Conservation (phyloP, 148 eudicot genomes). For the Drosera capensis region DNA sequence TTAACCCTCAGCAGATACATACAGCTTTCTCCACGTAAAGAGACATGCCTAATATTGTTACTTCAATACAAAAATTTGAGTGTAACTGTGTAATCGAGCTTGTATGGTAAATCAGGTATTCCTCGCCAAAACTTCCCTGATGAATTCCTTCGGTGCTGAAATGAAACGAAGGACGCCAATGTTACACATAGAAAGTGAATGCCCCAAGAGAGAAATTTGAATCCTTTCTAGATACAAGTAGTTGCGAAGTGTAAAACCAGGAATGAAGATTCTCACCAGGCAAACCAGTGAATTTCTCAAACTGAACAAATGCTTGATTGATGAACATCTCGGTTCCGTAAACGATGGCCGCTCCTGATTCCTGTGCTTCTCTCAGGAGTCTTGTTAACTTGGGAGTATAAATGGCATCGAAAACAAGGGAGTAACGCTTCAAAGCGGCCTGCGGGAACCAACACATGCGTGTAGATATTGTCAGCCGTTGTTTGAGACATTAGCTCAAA, state of each 20-base stretch:
- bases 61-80: too few relatives aligned
- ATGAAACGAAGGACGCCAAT: background rate
- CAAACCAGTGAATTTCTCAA: slow-evolving; percentile 12
- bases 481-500: too few relatives aligned
- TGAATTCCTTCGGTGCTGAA: slow-evolving; percentile 11
- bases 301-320: slow-evolving; percentile 17
- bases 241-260: background rate
- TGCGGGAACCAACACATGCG: background rate
- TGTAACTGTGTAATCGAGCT: too few relatives aligned
- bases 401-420: slow-evolving; percentile 14
- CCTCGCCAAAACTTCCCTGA: slow-evolving; percentile 10
- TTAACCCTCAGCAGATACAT: too few relatives aligned
- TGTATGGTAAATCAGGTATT: slow-evolving; percentile 7
- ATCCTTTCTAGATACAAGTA: background rate
- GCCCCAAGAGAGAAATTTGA: background rate
- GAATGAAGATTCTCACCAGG: slow-evolving; percentile 11
- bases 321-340: slow-evolving; percentile 16
- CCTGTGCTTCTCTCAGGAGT: slow-evolving; percentile 13
- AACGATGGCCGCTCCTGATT: slow-evolving; percentile 9
- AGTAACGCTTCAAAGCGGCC: slow-evolving; percentile 12
- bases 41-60: too few relatives aligned
- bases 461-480: background rate
- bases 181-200: too few relatives aligned
- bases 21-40: too few relatives aligned
- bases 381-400: slow-evolving; percentile 14